Evolutionary conservation across 1,284 basidiomycete species (phyloP).

Genomic region (Puccinia triticina): DNA sequence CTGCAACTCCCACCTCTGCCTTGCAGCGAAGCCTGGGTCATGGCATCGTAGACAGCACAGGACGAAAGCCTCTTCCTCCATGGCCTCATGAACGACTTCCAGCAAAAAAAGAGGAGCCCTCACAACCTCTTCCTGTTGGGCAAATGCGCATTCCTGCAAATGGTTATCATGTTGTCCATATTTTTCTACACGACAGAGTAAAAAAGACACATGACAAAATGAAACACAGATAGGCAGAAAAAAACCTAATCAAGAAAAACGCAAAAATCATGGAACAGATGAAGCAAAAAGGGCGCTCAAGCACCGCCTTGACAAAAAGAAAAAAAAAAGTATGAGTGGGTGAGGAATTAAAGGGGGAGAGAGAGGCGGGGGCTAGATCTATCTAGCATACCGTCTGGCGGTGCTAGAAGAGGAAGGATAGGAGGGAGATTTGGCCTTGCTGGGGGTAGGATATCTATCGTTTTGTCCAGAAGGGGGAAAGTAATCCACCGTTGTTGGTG

Average conservation of each 20-base stretch:
- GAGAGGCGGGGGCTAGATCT: not conserved
- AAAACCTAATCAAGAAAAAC: not conserved
- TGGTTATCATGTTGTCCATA: not conserved
- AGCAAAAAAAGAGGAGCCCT: too few relatives aligned
- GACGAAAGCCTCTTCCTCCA: too few relatives aligned
- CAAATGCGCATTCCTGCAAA: too few relatives aligned
- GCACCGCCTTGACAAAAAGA: not conserved
- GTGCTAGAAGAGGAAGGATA: not conserved
- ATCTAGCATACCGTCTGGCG: not conserved
- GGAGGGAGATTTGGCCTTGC: not conserved
- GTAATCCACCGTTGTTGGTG: slow-evolving; percentile 25
- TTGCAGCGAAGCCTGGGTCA: too few relatives aligned
- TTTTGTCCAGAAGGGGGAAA: slow-evolving; percentile 27
- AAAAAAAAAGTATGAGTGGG: not conserved
- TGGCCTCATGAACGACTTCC: too few relatives aligned
- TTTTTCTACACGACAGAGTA: not conserved
- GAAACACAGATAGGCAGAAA: not conserved
- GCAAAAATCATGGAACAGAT: not conserved
- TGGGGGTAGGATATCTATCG: slow-evolving; percentile 20
- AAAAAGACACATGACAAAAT: not conserved
- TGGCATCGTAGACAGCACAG: too few relatives aligned
- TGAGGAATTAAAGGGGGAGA: not conserved
- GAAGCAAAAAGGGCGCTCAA: not conserved
- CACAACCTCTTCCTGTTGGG: too few relatives aligned
- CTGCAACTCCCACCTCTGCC: too few relatives aligned